Base-by-base conservation (phyloP, 768 basidiomycete species). In the button mushroom (Agaricus bisporus) region DNA sequence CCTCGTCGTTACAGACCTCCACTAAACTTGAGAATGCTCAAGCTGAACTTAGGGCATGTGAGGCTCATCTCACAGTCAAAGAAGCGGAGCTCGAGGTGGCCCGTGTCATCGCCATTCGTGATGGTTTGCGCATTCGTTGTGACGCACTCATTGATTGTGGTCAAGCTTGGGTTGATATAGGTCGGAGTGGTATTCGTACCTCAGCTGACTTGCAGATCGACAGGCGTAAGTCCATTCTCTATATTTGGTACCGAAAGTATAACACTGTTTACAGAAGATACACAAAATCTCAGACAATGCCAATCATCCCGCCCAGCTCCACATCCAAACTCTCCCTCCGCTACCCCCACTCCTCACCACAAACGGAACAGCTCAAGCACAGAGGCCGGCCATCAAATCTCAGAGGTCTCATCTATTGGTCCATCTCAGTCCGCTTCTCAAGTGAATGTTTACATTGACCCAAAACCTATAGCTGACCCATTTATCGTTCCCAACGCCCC, bases 21-120 rank as follows among this genome's bases (percentile, higher is more conserved):
- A 63, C 70, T n/a, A 89, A 88, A 61, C 74, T 89, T 7, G 71
- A 72, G 0, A 69, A 79, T 2, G 88, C 89, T 0, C 90, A 91
- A 58, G 71, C 83, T 0, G 86, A 91, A 58, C 72, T 92, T 17
- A 89, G 90, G 60, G 91, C 88, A 8, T 93, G 91, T 64, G 90
- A 93, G 63, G 72, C 78, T 0, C 86, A 86, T 51, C 74, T 93
- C 2, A 83, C 83, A 0, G 55, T 69, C 25, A 88, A 88, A 64
- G 88, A 93, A 63, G 75, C 69, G 17, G 84, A 84, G 54, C 74
- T 91, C 6, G 77, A 77, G 5, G 61, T 62, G 0, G 69, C 76
- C 45, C 74, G 88, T 0, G 65, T 71, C n/a, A 69, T 69, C n/a
- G 73, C 83, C 7, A 73, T 88, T 11, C 71, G 76, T 5, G 78